Evolutionary conservation across 345 rosid species (phyloP), one percentile per base, ranked within the genome.

Genomic region (Eucalyptus regnans): DNA sequence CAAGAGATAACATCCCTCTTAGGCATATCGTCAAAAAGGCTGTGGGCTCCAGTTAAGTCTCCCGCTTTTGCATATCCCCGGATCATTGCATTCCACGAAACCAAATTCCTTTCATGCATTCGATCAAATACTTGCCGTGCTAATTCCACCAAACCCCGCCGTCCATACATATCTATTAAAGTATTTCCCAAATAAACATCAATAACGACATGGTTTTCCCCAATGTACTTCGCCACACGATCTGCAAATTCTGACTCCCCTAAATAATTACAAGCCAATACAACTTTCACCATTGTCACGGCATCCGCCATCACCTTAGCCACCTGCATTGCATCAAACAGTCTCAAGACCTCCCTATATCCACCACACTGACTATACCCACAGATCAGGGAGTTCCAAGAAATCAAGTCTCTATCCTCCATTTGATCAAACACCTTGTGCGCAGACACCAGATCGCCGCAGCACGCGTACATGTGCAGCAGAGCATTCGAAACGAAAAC

Each of bases 331-430:
- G 90, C 89, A 80, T 86, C 79, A 68, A 94, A 95, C 62, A 94
- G 91, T 51, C 84, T 88, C 93, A 95, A 88, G 44, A 94, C 91
- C 89, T 95, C 95, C 48, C 84, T 79, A 88, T 49, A 92, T 91
- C 33, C 89, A 50, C 83, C 87, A 86, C 93, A 92, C 87, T 93
- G 93, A 89, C 94, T 89, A 86, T 93, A 94, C 48, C 95, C 96
- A 90, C 94, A 94, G 86, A 95, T 94, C 93, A 96, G 91, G 20
- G 98, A 93, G 89, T 95, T 96, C 98, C 97, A 96, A 41, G 95
- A 95, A 89, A 96, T 95, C 90, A 95, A 90, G 89, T 96, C 98
- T 89, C 93, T 92, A 1, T 92, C 91, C 11, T 15, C 64, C 95
- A 93, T 94, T 91, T 89, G 89, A 90, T 94, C 95, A 83, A 96